A percentile compares a stretch with the other conserved stretches of the same genome.
phyloP scores from a whole-genome alignment of 805 yeast genomes.

The Wickerhamomyces xylosicus region DNA sequence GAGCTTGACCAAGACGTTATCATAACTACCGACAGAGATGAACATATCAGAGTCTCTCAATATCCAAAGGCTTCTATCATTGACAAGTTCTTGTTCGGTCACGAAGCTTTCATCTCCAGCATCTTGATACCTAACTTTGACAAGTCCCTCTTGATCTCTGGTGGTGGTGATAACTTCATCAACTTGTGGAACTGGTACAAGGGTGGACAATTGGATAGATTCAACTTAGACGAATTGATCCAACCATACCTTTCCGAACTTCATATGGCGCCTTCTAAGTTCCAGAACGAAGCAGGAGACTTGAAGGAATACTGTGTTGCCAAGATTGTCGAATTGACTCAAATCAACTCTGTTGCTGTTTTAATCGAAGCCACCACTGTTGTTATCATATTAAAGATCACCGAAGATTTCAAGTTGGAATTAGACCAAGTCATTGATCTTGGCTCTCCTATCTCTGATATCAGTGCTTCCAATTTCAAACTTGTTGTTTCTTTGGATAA shows the following conservation, averaged over 20 bases:
- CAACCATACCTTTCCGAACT: slow-evolving; percentile 37
- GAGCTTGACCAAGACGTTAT: slow-evolving; percentile 38
- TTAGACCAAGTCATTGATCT: slow-evolving; percentile 22
- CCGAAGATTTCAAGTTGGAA: slow-evolving; percentile 9
- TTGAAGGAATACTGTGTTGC: slow-evolving; percentile 44
- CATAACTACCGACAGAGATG: slow-evolving; percentile 88
- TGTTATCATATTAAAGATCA: slow-evolving; percentile 23
- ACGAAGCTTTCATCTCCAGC: slow-evolving; percentile 68
- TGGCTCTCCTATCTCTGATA: slow-evolving; percentile 20
- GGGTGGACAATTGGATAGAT: slow-evolving; percentile 33
- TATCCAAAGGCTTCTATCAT: slow-evolving; percentile 74
- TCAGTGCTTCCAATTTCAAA: slow-evolving; percentile 24
- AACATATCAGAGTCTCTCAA: slow-evolving; percentile 78
- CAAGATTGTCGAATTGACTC: slow-evolving; percentile 26
- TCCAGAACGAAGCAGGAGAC: slow-evolving; percentile 39
- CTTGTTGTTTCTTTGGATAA: slow-evolving; percentile 26
- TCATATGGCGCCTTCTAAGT: slow-evolving; percentile 58
- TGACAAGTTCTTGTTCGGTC: slow-evolving; percentile 81
- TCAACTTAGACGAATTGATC: slow-evolving; percentile 35
- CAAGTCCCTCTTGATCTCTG: slow-evolving; percentile 51
- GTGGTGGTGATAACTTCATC: slow-evolving; percentile 81
- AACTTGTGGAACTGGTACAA: slow-evolving; percentile 72
- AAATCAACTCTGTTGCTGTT: slow-evolving; percentile 27
- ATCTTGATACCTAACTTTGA: slow-evolving; percentile 47
- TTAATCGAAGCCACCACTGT: slow-evolving; percentile 42